phyloP scores from a whole-genome alignment of 352 stramenopile species.

The Elongisporangium undulatum region DNA sequence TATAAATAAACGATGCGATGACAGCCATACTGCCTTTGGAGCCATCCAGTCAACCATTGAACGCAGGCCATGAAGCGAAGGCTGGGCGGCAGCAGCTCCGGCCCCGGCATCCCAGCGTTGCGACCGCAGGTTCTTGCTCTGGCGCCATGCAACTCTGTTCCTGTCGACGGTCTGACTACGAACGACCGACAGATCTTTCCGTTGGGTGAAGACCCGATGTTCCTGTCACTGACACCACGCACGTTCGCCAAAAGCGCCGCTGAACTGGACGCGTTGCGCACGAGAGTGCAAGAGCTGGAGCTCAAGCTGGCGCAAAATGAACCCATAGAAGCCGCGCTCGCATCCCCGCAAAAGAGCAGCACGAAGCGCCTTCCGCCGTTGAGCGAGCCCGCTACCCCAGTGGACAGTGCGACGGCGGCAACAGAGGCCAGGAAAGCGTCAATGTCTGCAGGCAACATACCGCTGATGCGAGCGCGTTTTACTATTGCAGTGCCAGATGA shows the following conservation, averaged over 20 bases:
- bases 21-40: not conserved
- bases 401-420: not conserved
- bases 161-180: conserved; percentile 3
- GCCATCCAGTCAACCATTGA: not conserved
- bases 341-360: conserved; percentile 17
- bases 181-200: conserved; percentile 34
- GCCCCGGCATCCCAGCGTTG: conserved; percentile 13
- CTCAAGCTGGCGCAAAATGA: conserved; percentile 48
- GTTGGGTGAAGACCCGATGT: conserved; percentile 34
- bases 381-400: not conserved
- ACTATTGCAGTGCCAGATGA: not conserved
- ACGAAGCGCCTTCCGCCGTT: conserved; percentile 44
- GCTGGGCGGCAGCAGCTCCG: not conserved
- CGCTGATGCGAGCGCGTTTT: not conserved
- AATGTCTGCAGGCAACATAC: not conserved
- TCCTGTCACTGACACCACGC: conserved; percentile 45
- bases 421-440: not conserved
- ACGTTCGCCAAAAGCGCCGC: conserved; percentile 52
- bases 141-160: conserved; percentile 5
- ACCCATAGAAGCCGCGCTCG: conserved; percentile 1
- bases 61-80: conserved; percentile 3
- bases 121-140: conserved; percentile 10
- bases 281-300: conserved; percentile 44
- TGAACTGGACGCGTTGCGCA: conserved; percentile 43
- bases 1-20: not conserved